These are phyloP conservation scores for Isoetes taiwanensis DNA, from an alignment of 75 land plant genomes.

Conservation along the genomic window DNA sequence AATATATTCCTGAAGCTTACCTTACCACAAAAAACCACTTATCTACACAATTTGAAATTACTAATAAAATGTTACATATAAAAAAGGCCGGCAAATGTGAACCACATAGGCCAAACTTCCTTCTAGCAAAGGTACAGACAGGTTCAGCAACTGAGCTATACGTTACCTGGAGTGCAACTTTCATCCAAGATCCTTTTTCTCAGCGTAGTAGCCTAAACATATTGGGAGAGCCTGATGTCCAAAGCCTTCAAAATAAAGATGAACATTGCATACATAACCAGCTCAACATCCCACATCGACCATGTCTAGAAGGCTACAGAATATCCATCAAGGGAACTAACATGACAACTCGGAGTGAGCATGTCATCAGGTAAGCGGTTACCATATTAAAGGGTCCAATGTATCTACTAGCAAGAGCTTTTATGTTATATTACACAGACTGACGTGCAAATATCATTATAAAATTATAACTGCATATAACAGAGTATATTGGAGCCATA, in stretches of 20 bases:
- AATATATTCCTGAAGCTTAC: background rate
- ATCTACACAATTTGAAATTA: background rate
- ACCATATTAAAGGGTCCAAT: constrained; percentile 1
- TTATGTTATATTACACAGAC: background rate
- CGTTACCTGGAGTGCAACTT: constrained; percentile 11
- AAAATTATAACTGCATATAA: background rate
- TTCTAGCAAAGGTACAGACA: background rate
- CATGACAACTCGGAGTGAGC: too few species aligned
- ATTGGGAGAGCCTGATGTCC: constrained; percentile 15
- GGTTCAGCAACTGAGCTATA: too few species aligned
- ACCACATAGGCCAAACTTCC: background rate
- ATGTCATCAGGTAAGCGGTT: constrained; percentile 1
- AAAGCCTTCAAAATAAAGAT: constrained; percentile 16
- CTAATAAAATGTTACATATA: background rate
- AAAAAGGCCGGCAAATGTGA: constrained; percentile 7
- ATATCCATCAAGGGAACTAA: too few species aligned
- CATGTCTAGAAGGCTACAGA: constrained; percentile 1
- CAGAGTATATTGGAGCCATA: constrained; percentile 12
- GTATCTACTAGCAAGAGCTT: background rate
- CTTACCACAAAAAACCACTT: background rate
- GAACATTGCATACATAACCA: constrained; percentile 13
- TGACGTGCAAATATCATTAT: background rate
- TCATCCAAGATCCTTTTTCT: background rate
- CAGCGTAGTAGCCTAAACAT: constrained; percentile 16
- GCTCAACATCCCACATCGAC: constrained; percentile 6